These are phyloP conservation scores for Clarireedia paspali DNA, from an alignment of 2,329 filamentous ascomycete genomes.

Conservation along the genomic window DNA sequence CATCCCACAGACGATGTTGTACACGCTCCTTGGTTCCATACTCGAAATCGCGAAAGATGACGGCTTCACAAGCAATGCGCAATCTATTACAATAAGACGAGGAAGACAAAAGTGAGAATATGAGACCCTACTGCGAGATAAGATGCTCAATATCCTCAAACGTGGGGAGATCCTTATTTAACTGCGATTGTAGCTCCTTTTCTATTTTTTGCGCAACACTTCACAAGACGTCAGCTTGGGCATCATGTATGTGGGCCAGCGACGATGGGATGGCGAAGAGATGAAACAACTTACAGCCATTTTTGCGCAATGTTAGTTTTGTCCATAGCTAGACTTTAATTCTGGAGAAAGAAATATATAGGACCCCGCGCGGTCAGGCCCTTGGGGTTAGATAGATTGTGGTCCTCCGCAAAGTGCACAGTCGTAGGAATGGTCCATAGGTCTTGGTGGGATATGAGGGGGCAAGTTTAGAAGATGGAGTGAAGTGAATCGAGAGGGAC, in stretches of 20 bases:
- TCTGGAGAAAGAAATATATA: neutral
- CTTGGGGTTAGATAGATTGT: constrained; percentile 44
- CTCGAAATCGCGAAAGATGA: constrained; percentile 65
- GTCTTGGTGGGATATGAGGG: neutral
- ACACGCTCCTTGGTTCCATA: constrained; percentile 55
- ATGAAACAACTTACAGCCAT: constrained; percentile 39
- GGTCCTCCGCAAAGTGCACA: constrained; percentile 5
- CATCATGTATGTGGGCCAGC: neutral
- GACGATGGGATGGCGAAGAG: neutral
- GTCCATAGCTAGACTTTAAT: constrained; percentile 13
- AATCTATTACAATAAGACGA: constrained; percentile 18
- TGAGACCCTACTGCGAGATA: constrained; percentile 23
- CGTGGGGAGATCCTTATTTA: constrained; percentile 38
- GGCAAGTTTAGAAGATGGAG: constrained; percentile 1
- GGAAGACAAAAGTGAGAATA: neutral
- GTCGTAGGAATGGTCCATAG: constrained; percentile 9
- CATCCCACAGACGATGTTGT: constrained; percentile 69
- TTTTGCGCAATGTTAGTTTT: constrained; percentile 35
- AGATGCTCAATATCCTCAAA: constrained; percentile 39
- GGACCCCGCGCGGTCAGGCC: constrained; percentile 43
- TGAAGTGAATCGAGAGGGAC: neutral
- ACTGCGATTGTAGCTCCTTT: constrained; percentile 38
- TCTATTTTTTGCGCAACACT: constrained; percentile 39
- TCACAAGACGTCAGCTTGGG: constrained; percentile 13
- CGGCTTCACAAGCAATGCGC: constrained; percentile 56